These are phyloP conservation scores for Nectriaceae sp. DNA, from an alignment of 2,329 filamentous ascomycete species.

Conservation along the genomic window DNA sequence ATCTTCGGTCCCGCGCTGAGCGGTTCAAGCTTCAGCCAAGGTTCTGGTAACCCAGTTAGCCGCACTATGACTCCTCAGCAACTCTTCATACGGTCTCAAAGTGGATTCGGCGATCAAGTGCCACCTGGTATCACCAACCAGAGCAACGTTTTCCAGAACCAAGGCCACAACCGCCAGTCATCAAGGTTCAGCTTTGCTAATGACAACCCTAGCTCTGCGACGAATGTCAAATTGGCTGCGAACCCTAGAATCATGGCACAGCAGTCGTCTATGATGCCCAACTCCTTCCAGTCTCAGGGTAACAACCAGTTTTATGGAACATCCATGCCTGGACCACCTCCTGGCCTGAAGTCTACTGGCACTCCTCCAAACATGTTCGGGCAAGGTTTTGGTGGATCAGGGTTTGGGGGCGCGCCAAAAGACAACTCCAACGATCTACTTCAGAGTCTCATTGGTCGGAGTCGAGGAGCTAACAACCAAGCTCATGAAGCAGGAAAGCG, in stretches of 20 bases:
- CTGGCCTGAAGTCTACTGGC: slow-evolving; percentile 90
- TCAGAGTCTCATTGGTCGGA: slow-evolving; percentile 77
- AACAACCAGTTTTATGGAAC: slow-evolving; percentile 76
- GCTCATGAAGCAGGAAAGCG: slow-evolving; percentile 88
- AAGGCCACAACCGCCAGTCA: slow-evolving; percentile 77
- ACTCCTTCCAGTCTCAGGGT: slow-evolving; percentile 59
- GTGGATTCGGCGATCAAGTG: slow-evolving; percentile 61
- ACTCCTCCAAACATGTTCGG: slow-evolving; percentile 96
- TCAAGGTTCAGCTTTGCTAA: slow-evolving; percentile 88
- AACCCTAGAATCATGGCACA: slow-evolving; percentile 82
- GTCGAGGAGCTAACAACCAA: slow-evolving; percentile 67
- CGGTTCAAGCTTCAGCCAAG: slow-evolving; percentile 49
- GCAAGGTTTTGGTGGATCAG: slow-evolving; percentile 78
- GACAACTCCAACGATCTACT: slow-evolving; percentile 68
- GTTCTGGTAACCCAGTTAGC: slow-evolving; percentile 55
- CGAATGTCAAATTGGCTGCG: slow-evolving; percentile 72
- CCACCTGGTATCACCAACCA: slow-evolving; percentile 57
- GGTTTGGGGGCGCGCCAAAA: slow-evolving; percentile 70
- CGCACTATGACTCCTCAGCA: slow-evolving; percentile 82
- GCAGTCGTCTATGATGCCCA: slow-evolving; percentile 85
- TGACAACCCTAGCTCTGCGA: slow-evolving; percentile 57
- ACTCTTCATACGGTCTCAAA: slow-evolving; percentile 66
- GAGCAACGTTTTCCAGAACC: slow-evolving; percentile 51
- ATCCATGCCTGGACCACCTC: slow-evolving; percentile 89
- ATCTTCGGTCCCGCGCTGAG: slow-evolving; percentile 56